Conservation (phyloP, 768 basidiomycete species). For the Boletus reticulatus region DNA sequence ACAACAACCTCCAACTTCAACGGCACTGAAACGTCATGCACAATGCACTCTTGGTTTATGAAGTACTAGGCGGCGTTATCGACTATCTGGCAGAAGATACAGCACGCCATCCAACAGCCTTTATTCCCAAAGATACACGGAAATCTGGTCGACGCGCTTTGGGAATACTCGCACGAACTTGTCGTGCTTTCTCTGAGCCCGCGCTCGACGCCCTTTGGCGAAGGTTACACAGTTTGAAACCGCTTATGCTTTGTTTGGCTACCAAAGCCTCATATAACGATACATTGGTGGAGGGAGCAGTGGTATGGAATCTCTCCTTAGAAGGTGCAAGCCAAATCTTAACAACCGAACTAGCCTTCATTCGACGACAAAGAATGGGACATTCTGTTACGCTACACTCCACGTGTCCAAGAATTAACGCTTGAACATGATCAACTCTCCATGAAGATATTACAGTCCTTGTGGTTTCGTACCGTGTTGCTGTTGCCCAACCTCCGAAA, state of each 20-base stretch:
- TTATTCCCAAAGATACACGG: not conserved
- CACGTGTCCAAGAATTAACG: constrained; percentile 8
- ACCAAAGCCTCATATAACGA: not conserved
- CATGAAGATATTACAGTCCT: not conserved
- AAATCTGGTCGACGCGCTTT: not conserved
- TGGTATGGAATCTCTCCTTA: not conserved
- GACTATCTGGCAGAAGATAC: not conserved
- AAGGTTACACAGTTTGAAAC: constrained; percentile 6
- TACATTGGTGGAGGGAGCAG: not conserved
- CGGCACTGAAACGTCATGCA: not conserved
- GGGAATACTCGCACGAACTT: constrained; percentile 11
- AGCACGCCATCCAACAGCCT: too few species aligned
- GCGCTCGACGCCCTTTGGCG: constrained; percentile 15
- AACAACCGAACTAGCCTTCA: not conserved
- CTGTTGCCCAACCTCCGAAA: constrained; percentile 9
- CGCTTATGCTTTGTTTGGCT: constrained; percentile 3
- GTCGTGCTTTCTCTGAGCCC: constrained; percentile 9
- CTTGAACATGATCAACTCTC: not conserved
- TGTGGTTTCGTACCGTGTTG: not conserved
- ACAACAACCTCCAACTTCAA: too few species aligned
- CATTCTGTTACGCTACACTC: constrained; percentile 1
- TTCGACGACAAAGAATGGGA: constrained; percentile 4
- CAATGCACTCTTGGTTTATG: not conserved
- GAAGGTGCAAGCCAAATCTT: not conserved
- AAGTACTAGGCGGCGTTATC: not conserved